Percentiles rank a stretch among this genome's conserved stretches.
phyloP scores from a whole-genome alignment of 495 filamentous ascomycete species.

The Aspergillus bridgeri region DNA sequence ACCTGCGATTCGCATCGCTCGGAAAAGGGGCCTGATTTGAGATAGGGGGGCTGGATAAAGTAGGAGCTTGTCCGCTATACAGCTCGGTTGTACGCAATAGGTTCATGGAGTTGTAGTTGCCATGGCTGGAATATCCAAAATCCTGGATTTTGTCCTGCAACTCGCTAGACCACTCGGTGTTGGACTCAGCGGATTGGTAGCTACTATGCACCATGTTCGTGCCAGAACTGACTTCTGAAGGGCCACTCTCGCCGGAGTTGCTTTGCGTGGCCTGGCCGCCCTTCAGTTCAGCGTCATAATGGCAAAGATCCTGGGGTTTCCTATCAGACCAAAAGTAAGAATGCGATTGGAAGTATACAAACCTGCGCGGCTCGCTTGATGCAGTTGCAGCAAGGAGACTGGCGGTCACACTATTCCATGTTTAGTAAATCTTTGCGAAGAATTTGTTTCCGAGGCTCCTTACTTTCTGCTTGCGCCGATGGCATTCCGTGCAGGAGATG shows the following conservation, averaged over 20 bases:
- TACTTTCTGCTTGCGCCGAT: conserved; percentile 59
- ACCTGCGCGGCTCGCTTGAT: conserved; percentile 48
- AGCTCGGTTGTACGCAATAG: too few species aligned
- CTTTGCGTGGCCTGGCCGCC: too few species aligned
- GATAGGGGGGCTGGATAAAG: conserved; percentile 2
- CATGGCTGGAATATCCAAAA: too few species aligned
- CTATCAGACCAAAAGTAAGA: conserved; percentile 15
- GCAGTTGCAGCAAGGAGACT: conserved; percentile 60
- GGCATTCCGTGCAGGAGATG: conserved; percentile 61
- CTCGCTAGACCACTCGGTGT: too few species aligned
- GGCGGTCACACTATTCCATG: conserved; percentile 47
- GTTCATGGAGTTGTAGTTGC: too few species aligned
- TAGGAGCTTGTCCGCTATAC: not conserved
- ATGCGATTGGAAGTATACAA: conserved; percentile 7
- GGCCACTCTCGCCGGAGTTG: too few species aligned
- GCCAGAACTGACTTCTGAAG: too few species aligned
- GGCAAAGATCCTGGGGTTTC: conserved; percentile 28
- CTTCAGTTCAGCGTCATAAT: conserved; percentile 23
- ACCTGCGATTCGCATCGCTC: conserved; percentile 28
- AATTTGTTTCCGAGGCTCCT: too few species aligned
- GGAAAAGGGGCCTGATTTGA: conserved; percentile 3
- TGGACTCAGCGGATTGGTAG: too few species aligned
- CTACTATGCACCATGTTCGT: too few species aligned
- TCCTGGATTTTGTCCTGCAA: too few species aligned
- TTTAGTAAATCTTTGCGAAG: too few species aligned